Evolutionary conservation across 2,329 filamentous ascomycete species (phyloP).

Genomic region (Kalaharituber pfeilii): DNA sequence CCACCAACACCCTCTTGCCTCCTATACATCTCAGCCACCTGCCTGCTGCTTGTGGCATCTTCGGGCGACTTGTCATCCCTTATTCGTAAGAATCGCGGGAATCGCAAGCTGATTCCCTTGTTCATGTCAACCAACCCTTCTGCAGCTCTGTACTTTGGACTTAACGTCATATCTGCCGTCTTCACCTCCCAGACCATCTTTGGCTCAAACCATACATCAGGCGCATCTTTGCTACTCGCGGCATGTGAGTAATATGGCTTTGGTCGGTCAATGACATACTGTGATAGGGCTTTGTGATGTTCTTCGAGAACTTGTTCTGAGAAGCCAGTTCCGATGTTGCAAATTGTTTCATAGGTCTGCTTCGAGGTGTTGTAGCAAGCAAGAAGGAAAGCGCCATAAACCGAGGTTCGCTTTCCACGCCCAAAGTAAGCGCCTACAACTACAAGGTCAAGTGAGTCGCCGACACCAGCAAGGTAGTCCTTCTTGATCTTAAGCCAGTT

Average conservation of each 20-base stretch:
- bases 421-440: conserved; percentile 89
- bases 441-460: conserved; percentile 90
- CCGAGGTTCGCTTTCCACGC: conserved; percentile 84
- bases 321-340: conserved; percentile 97
- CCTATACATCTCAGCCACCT: conserved; percentile 92
- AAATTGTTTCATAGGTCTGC: conserved; percentile 84
- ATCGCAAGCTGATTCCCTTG: conserved; percentile 64
- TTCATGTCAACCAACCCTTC: conserved; percentile 55
- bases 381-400: conserved; percentile 88
- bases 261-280: conserved; percentile 66
- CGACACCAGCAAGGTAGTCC: conserved; percentile 84
- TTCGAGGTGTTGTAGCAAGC: conserved; percentile 72
- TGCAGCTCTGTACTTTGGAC: conserved; percentile 84
- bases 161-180: conserved; percentile 85
- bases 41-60: conserved; percentile 63
- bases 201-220: conserved; percentile 96
- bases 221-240: conserved; percentile 71
- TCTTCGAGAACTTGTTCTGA: conserved; percentile 86
- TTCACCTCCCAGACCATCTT: conserved; percentile 93
- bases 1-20: conserved; percentile 83
- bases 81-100: conserved; percentile 80
- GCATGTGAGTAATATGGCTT: conserved; percentile 93
- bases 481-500: conserved; percentile 99
- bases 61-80: conserved; percentile 94
- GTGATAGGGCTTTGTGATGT: conserved; percentile 56